A percentile compares a stretch with the other conserved stretches of the same genome.
Evolutionary conservation across 2,329 filamentous ascomycete species (phyloP).

Genomic region (Phaeosphaeriaceae sp.): DNA sequence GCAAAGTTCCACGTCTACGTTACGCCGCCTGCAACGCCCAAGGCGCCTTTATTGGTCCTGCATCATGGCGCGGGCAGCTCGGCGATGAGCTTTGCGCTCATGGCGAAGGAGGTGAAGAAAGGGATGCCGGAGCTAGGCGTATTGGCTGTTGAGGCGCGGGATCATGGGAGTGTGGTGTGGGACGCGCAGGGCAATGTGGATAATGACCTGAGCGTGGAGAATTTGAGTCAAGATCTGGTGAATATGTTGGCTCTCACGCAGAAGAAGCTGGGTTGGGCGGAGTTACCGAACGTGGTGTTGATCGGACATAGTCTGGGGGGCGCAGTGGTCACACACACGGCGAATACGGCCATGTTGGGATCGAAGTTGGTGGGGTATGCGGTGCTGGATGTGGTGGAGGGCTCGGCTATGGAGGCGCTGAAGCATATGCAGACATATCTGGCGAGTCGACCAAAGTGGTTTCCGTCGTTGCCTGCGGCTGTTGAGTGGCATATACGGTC

Average conservation of each 20-base stretch:
- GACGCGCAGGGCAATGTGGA: conserved; percentile 45
- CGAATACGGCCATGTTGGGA: conserved; percentile 71
- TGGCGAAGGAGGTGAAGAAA: conserved; percentile 78
- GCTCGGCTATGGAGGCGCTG: conserved; percentile 92
- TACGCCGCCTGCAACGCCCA: conserved; percentile 72
- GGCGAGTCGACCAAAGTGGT: conserved; percentile 78
- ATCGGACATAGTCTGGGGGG: conserved; percentile 94
- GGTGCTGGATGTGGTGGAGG: conserved; percentile 93
- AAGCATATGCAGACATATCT: conserved; percentile 94
- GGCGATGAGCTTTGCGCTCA: conserved; percentile 86
- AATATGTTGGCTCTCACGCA: conserved; percentile 73
- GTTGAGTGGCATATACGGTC: conserved; percentile 95
- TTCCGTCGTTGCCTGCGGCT: conserved; percentile 76
- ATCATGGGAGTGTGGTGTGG: conserved; percentile 75
- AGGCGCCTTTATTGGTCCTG: conserved; percentile 85
- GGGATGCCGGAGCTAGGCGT: conserved; percentile 81
- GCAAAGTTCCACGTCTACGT: conserved; percentile 86
- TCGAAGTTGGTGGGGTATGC: conserved; percentile 79
- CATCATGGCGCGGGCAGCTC: conserved; percentile 96
- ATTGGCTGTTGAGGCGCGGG: conserved; percentile 83
- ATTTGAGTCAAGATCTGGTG: conserved; percentile 75
- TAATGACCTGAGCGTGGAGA: conserved; percentile 74
- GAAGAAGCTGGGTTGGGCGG: conserved; percentile 72
- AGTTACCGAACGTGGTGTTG: conserved; percentile 77
- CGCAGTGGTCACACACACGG: conserved; percentile 86